phyloP scores from a whole-genome alignment of 257 asterid genomes.

The Solanum okadae region DNA sequence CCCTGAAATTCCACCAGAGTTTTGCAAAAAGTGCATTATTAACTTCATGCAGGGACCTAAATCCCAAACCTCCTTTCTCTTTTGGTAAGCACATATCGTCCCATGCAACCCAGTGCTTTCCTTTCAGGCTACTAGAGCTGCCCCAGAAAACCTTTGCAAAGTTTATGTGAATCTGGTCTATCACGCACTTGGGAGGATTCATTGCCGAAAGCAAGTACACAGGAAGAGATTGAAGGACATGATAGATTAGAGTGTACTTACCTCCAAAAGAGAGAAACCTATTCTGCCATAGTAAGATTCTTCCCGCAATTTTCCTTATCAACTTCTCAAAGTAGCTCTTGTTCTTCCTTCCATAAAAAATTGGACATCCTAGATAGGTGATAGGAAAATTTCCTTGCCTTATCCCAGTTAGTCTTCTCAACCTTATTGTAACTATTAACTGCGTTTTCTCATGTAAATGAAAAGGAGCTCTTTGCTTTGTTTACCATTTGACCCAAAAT shows the following conservation, averaged over 20 bases:
- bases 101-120: neutral
- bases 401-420: no score
- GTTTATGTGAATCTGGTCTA: neutral
- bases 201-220: fast-evolving
- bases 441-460: no score
- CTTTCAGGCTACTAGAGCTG: neutral
- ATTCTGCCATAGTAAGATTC: no score
- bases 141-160: neutral
- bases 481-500: neutral
- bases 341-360: no score
- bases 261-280: neutral
- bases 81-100: neutral
- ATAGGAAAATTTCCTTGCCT: no score
- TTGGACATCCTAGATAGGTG: no score
- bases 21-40: neutral
- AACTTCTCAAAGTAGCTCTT: neutral
- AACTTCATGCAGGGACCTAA: no score
- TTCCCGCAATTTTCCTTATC: neutral
- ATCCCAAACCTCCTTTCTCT: no score
- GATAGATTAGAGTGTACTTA: neutral
- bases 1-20: neutral
- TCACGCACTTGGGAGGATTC: neutral
- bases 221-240: neutral
- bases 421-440: no score
- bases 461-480: no score